phyloP scores from a whole-genome alignment of 345 rosid species.

The Iberis pinnata region DNA sequence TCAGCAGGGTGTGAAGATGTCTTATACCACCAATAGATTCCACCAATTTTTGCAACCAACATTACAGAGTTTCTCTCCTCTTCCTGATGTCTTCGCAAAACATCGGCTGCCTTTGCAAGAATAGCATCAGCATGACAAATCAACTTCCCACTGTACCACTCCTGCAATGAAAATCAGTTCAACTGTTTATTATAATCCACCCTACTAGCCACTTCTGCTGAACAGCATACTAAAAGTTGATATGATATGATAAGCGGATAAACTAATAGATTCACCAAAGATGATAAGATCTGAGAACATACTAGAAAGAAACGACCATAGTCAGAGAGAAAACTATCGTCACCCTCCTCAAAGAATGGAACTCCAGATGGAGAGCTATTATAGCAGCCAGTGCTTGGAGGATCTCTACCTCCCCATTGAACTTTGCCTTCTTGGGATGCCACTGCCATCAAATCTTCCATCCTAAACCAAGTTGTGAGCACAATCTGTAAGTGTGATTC shows the following conservation, averaged over 20 bases:
- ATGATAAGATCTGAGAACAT: constrained; percentile 23
- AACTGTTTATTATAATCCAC: constrained; percentile 2
- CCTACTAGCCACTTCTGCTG: constrained; percentile 10
- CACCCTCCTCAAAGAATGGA: constrained; percentile 60
- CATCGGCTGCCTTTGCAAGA: constrained; percentile 52
- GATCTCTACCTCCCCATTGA: constrained; percentile 56
- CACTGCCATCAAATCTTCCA: constrained; percentile 59
- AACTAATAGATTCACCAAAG: background rate
- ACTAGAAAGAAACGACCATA: constrained; percentile 67
- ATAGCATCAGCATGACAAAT: constrained; percentile 67
- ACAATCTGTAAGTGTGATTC: constrained; percentile 14
- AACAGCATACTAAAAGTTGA: constrained; percentile 10
- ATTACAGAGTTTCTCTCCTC: constrained; percentile 37
- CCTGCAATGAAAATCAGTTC: constrained; percentile 34
- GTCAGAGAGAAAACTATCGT: constrained; percentile 59
- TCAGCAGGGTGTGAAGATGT: constrained; percentile 55
- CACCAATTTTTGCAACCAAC: constrained; percentile 58
- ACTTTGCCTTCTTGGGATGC: constrained; percentile 57
- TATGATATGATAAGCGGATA: constrained; percentile 5
- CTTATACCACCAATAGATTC: constrained; percentile 65
- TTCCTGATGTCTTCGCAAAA: constrained; percentile 42
- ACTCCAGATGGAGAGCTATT: constrained; percentile 51
- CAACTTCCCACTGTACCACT: constrained; percentile 67
- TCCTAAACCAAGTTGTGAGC: constrained; percentile 34
- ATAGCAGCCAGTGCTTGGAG: constrained; percentile 56